Conservation (phyloP, 2,329 filamentous ascomycete genomes). For the Hypoxylon sp. region DNA sequence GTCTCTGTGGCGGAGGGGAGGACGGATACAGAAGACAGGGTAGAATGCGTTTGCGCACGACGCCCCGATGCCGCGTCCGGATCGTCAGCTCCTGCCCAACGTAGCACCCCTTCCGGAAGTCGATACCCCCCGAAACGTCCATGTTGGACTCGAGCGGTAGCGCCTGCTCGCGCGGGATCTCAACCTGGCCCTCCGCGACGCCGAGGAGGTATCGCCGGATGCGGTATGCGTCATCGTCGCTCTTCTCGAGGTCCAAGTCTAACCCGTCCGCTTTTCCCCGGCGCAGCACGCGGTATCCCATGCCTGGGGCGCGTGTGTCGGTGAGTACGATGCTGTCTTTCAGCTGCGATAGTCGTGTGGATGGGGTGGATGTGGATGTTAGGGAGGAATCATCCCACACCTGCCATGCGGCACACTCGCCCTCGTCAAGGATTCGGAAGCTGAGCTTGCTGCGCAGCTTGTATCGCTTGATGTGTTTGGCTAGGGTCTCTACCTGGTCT, state of each 20-base stretch:
- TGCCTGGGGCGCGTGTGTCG: conserved; percentile 68
- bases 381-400: conserved; percentile 73
- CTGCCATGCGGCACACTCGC: conserved; percentile 79
- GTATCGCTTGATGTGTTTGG: conserved; percentile 85
- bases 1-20: conserved; percentile 53
- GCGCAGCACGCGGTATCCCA: conserved; percentile 68
- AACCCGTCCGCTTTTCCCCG: conserved; percentile 52
- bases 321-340: conserved; percentile 57
- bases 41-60: conserved; percentile 90
- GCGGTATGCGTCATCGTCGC: conserved; percentile 75
- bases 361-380: conserved; percentile 16
- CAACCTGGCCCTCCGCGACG: conserved; percentile 85
- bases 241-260: conserved; percentile 61
- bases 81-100: conserved; percentile 97
- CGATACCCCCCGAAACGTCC: conserved; percentile 86
- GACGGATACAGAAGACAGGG: conserved; percentile 79
- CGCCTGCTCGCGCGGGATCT: conserved; percentile 79
- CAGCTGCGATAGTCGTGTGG: not conserved
- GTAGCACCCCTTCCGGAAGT: conserved; percentile 97
- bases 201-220: conserved; percentile 84
- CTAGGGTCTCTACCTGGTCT: conserved; percentile 71
- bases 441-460: conserved; percentile 86
- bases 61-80: conserved; percentile 92
- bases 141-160: conserved; percentile 92
- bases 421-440: conserved; percentile 74